These are phyloP conservation scores for Hsuehochloa calcarea DNA, from an alignment of 176 grass and related monocot species.

Conservation along the genomic window DNA sequence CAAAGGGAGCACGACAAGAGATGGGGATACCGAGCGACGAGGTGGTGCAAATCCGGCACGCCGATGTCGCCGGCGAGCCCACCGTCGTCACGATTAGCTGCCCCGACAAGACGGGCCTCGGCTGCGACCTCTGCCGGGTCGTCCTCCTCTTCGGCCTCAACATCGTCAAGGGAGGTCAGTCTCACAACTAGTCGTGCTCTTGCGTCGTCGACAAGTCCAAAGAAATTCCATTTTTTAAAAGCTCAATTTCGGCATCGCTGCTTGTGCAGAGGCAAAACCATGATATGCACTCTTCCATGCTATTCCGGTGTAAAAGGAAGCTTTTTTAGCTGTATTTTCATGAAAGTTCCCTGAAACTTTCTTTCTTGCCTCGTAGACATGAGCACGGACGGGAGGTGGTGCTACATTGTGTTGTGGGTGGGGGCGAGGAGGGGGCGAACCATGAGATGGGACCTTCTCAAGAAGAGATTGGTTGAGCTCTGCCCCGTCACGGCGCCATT, in stretches of 20 bases:
- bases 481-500: slow-evolving; percentile 45
- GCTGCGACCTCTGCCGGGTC: slow-evolving; percentile 81
- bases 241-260: background rate
- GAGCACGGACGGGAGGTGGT: slow-evolving; percentile 86
- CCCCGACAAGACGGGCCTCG: slow-evolving; percentile 87
- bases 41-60: slow-evolving; percentile 61
- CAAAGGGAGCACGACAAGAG: background rate
- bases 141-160: slow-evolving; percentile 90
- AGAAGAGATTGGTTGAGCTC: slow-evolving; percentile 46
- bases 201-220: background rate
- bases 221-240: background rate
- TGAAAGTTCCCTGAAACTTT: background rate
- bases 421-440: slow-evolving; percentile 22
- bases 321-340: background rate
- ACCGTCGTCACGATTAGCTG: slow-evolving; percentile 71
- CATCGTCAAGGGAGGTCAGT: slow-evolving; percentile 68
- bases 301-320: background rate
- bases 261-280: background rate
- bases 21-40: slow-evolving; percentile 78
- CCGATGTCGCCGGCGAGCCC: slow-evolving; percentile 51
- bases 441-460: slow-evolving; percentile 59
- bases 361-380: slow-evolving; percentile 41
- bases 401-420: slow-evolving; percentile 82
- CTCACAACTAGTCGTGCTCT: background rate
- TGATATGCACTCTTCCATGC: background rate